Conservation (phyloP, 2,329 filamentous ascomycete species). For the Aspergillus sp. region DNA sequence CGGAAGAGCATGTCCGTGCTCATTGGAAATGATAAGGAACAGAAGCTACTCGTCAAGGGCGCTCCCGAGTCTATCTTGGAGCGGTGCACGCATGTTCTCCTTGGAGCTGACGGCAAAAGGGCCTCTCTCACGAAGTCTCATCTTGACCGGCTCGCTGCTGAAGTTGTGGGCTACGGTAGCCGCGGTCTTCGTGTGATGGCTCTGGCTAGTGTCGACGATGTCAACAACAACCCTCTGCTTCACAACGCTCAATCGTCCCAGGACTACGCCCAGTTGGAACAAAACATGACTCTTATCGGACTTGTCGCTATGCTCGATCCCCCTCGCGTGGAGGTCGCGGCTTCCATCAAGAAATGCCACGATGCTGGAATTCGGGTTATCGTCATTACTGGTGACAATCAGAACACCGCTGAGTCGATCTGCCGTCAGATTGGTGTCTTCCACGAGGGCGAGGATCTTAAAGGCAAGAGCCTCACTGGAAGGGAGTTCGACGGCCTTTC, state of each 20-base stretch:
- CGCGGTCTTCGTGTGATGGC: slow-evolving; percentile 92
- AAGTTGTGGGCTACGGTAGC: slow-evolving; percentile 88
- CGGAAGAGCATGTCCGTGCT: slow-evolving; percentile 99
- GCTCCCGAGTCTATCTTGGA: slow-evolving; percentile 93
- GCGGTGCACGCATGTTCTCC: slow-evolving; percentile 78
- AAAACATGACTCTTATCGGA: slow-evolving; percentile 90
- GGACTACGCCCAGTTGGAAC: slow-evolving; percentile 85
- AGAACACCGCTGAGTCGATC: slow-evolving; percentile 95
- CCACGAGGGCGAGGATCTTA: slow-evolving; percentile 74
- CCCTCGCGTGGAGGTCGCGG: slow-evolving; percentile 85
- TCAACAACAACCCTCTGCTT: slow-evolving; percentile 69
- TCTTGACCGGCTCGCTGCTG: slow-evolving; percentile 68
- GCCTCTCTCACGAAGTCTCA: slow-evolving; percentile 72
- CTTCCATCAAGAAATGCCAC: slow-evolving; percentile 84
- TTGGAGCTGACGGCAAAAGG: slow-evolving; percentile 76
- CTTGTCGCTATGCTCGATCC: slow-evolving; percentile 96
- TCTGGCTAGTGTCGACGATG: slow-evolving; percentile 78
- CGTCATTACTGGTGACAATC: slow-evolving; percentile 97
- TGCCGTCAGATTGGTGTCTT: slow-evolving; percentile 97
- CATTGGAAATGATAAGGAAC: slow-evolving; percentile 66
- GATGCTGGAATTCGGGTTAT: slow-evolving; percentile 94
- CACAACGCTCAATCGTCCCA: slow-evolving; percentile 75
- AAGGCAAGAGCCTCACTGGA: slow-evolving; percentile 91
- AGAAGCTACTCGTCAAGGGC: slow-evolving; percentile 92
- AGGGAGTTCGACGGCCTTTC: slow-evolving; percentile 88